A percentile compares a stretch with the other conserved stretches of the same genome.
Evolutionary conservation across 345 rosid species (phyloP).

Genomic region (Kandelia obovata): DNA sequence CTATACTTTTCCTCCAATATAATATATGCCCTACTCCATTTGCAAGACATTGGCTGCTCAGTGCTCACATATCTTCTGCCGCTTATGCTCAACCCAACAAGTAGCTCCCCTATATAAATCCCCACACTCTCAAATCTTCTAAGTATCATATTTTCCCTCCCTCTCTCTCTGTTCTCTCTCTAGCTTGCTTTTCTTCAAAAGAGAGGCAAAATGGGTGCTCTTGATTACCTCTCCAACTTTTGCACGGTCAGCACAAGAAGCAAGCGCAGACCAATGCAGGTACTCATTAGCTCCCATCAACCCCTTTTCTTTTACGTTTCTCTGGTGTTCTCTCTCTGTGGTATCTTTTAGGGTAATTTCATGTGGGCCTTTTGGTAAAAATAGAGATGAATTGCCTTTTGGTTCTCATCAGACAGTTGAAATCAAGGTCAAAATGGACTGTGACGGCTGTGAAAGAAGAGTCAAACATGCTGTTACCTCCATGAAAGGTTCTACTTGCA

Average conservation of each 20-base stretch:
- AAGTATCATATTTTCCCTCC: conserved; percentile 3
- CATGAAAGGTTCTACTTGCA: conserved; percentile 59
- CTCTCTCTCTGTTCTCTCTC: conserved; percentile 1
- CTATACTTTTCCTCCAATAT: background rate
- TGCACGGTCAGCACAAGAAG: conserved; percentile 62
- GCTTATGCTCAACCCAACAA: background rate
- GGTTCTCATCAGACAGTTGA: conserved; percentile 65
- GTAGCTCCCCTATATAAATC: background rate
- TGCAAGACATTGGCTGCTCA: background rate
- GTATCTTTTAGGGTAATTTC: too few relatives aligned
- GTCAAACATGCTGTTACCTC: conserved; percentile 63
- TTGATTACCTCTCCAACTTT: conserved; percentile 79
- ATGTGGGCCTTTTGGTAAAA: too few relatives aligned
- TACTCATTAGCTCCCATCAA: conserved; percentile 8
- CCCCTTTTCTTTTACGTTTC: background rate
- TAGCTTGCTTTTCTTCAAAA: conserved; percentile 22
- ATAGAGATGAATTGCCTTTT: background rate
- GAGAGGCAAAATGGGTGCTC: conserved; percentile 66
- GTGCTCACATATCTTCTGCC: background rate
- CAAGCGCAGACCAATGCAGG: conserved; percentile 93
- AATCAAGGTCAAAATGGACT: conserved; percentile 96
- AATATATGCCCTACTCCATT: background rate
- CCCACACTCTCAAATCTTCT: background rate
- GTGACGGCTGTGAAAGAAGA: conserved; percentile 96
- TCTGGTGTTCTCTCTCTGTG: too few relatives aligned